These are phyloP conservation scores for Globisporangium radiosum DNA, from an alignment of 352 stramenopile species.

Conservation along the genomic window DNA sequence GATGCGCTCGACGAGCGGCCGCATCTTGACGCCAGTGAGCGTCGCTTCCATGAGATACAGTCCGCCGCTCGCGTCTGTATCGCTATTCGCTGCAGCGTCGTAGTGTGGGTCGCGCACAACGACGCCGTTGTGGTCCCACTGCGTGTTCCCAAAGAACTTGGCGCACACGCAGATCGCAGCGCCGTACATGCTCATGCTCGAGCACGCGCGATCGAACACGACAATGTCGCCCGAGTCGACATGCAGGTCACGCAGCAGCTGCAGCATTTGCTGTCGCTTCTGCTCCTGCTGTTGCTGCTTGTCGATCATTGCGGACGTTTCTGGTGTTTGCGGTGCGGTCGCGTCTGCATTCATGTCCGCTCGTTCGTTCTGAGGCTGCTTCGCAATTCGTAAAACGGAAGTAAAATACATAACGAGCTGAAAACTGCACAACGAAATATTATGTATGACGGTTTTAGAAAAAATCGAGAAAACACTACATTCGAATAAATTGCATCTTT, in stretches of 20 bases:
- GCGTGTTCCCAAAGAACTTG: slow-evolving; percentile 77
- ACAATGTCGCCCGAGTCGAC: slow-evolving; percentile 77
- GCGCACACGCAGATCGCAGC: slow-evolving; percentile 67
- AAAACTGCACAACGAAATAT: no score
- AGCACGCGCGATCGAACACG: slow-evolving; percentile 76
- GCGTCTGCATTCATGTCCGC: no score
- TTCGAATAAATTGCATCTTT: no score
- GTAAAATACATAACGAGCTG: no score
- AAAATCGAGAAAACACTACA: no score
- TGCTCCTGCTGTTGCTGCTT: not conserved
- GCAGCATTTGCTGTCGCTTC: slow-evolving; percentile 18
- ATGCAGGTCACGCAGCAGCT: slow-evolving; percentile 42
- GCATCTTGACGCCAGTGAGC: slow-evolving; percentile 79
- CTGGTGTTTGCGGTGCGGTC: no score
- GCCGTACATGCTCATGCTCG: slow-evolving; percentile 71
- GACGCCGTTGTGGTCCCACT: slow-evolving; percentile 85
- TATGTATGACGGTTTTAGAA: not conserved
- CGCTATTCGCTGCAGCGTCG: slow-evolving; percentile 2
- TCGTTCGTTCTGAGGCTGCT: no score
- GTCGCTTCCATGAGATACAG: slow-evolving; percentile 70
- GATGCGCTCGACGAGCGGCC: slow-evolving; percentile 70
- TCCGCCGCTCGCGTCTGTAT: slow-evolving; percentile 19
- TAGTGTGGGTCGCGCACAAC: slow-evolving; percentile 44
- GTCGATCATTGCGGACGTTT: not conserved
- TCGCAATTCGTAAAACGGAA: no score